Evolutionary conservation across 495 filamentous ascomycete genomes (phyloP).

Genomic region (Aspergillus bertholletiae): DNA sequence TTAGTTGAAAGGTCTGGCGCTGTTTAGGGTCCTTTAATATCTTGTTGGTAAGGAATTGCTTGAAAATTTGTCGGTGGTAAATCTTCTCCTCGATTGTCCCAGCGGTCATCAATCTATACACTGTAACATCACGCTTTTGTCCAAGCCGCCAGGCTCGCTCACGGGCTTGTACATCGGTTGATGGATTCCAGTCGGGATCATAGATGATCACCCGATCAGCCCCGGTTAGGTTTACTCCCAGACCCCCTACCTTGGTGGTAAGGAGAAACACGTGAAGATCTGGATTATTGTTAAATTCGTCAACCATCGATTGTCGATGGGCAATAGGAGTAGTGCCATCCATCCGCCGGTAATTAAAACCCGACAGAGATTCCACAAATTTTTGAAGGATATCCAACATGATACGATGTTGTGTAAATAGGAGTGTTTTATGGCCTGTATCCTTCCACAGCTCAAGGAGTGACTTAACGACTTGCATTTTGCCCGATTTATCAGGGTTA

Average conservation of each 20-base stretch:
- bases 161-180: slow-evolving; percentile 89
- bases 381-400: slow-evolving; percentile 92
- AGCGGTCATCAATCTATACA: slow-evolving; percentile 94
- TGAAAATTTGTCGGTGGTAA: slow-evolving; percentile 96
- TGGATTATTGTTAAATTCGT: slow-evolving; percentile 82
- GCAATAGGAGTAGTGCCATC: slow-evolving; percentile 86
- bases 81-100: slow-evolving; percentile 99
- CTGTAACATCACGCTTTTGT: slow-evolving; percentile 88
- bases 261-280: slow-evolving; percentile 84
- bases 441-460: slow-evolving; percentile 82
- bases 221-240: slow-evolving; percentile 91
- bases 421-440: slow-evolving; percentile 81
- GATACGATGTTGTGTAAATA: slow-evolving; percentile 87
- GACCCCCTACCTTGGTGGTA: slow-evolving; percentile 90
- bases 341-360: slow-evolving; percentile 83
- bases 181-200: slow-evolving; percentile 97
- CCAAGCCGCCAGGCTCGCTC: slow-evolving; percentile 95
- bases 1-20: slow-evolving; percentile 76
- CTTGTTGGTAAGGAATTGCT: slow-evolving; percentile 93
- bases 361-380: slow-evolving; percentile 61
- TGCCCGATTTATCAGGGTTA: slow-evolving; percentile 70
- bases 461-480: slow-evolving; percentile 88
- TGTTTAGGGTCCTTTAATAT: slow-evolving; percentile 90
- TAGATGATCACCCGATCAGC: slow-evolving; percentile 96
- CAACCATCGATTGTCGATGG: slow-evolving; percentile 76